These are phyloP conservation scores for Ophiocordyceps camponoti-leonardi DNA, from an alignment of 2,329 filamentous ascomycete genomes.

Conservation along the genomic window DNA sequence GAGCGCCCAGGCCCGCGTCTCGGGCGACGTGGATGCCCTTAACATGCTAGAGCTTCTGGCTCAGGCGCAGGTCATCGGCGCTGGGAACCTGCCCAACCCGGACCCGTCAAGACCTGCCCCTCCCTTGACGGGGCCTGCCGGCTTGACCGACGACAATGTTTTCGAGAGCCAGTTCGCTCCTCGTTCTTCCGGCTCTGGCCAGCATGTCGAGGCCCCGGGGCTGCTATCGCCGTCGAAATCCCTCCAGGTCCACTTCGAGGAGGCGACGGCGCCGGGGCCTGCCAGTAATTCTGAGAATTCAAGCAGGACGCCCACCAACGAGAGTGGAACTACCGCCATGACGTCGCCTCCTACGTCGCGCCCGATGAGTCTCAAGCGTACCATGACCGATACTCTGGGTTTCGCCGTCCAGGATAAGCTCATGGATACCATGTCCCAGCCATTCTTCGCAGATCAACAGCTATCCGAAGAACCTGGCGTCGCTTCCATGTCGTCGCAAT, in stretches of 20 bases:
- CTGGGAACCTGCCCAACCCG: conserved; percentile 39
- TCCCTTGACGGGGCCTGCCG: conserved; percentile 66
- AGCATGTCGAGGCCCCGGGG: conserved; percentile 17
- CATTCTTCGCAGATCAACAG: conserved; percentile 40
- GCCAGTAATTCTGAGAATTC: conserved; percentile 26
- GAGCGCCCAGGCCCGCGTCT: conserved; percentile 66
- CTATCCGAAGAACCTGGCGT: conserved; percentile 17
- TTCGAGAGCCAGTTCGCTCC: conserved; percentile 70
- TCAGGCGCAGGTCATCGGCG: conserved; percentile 60
- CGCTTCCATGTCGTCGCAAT: conserved; percentile 25
- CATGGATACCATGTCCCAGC: conserved; percentile 69
- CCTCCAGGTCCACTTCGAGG: conserved; percentile 3
- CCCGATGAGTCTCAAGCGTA: conserved; percentile 60
- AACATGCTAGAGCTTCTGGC: conserved; percentile 80
- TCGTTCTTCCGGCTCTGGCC: conserved; percentile 32
- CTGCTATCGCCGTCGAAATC: conserved; percentile 7
- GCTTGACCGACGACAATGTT: conserved; percentile 55
- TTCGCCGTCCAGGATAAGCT: conserved; percentile 66
- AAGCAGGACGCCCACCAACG: conserved; percentile 36
- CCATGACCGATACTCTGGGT: conserved; percentile 67
- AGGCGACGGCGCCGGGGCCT: conserved; percentile 6
- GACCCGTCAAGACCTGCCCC: conserved; percentile 25
- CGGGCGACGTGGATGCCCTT: conserved; percentile 73
- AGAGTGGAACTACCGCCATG: conserved; percentile 32
- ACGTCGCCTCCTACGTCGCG: conserved; percentile 39